Conservation (phyloP, 345 rosid genomes). For the Eucalyptus guilfoylei region DNA sequence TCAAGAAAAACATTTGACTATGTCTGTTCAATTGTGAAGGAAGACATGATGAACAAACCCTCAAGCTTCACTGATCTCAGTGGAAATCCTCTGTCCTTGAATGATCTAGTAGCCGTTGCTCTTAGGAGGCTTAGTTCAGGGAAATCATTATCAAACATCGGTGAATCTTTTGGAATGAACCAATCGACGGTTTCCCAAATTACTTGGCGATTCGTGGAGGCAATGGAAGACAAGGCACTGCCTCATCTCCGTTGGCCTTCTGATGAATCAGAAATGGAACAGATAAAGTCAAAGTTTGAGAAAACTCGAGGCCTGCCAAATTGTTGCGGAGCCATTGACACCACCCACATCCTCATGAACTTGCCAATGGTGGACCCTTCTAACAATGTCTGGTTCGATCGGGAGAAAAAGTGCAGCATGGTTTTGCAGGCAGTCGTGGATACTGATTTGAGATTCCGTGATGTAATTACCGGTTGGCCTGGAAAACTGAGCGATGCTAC, state of each 20-base stretch:
- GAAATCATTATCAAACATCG: conserved; percentile 32
- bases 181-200: conserved; percentile 63
- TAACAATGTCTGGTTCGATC: conserved; percentile 38
- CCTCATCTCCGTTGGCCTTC: conserved; percentile 54
- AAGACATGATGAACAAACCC: conserved; percentile 28
- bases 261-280: conserved; percentile 23
- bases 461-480: conserved; percentile 63
- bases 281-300: conserved; percentile 45
- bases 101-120: conserved; percentile 53
- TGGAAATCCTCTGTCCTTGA: conserved; percentile 33
- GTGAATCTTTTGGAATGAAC: conserved; percentile 38
- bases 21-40: conserved; percentile 48
- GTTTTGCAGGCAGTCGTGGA: conserved; percentile 55
- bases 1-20: conserved; percentile 38
- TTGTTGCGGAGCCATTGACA: conserved; percentile 49
- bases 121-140: conserved; percentile 53
- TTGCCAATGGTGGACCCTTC: conserved; percentile 35
- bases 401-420: conserved; percentile 56
- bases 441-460: conserved; percentile 46
- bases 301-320: conserved; percentile 49
- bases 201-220: conserved; percentile 60
- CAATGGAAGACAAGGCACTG: conserved; percentile 53
- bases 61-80: conserved; percentile 19
- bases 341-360: conserved; percentile 44
- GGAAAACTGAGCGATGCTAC: conserved; percentile 34